phyloP scores from a whole-genome alignment of 2,329 filamentous ascomycete genomes.

The Purpureocillium lavendulum region DNA sequence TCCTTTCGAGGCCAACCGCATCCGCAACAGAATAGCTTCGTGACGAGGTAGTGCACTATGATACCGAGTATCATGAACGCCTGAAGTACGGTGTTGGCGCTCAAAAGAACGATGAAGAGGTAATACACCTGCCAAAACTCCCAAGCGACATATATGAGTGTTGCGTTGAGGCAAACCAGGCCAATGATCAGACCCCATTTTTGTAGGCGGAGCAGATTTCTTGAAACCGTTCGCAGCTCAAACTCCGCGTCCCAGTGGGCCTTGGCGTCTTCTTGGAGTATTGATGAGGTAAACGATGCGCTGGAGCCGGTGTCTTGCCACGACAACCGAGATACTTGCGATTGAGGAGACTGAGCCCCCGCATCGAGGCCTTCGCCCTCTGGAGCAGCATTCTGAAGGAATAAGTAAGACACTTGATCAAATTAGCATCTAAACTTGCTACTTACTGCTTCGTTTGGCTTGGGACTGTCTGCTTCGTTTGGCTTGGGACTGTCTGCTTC shows the following conservation, averaged over 20 bases:
- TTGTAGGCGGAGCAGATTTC: conserved; percentile 25
- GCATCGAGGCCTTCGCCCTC: conserved; percentile 6
- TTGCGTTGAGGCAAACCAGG: conserved; percentile 22
- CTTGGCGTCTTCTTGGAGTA: conserved; percentile 29
- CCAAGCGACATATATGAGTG: conserved; percentile 26
- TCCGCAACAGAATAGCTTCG: conserved; percentile 20
- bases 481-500: too few species aligned
- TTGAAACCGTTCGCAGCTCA: conserved; percentile 29
- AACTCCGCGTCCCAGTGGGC: conserved; percentile 29
- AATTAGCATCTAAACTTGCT: too few species aligned
- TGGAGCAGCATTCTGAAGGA: too few species aligned
- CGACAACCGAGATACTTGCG: conserved; percentile 19
- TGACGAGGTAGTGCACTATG: conserved; percentile 20
- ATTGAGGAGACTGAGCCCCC: conserved; percentile 21
- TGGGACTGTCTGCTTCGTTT: too few species aligned
- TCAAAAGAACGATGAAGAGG: conserved; percentile 35
- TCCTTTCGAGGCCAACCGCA: conserved; percentile 21
- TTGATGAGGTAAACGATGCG: conserved; percentile 25
- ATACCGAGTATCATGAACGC: conserved; percentile 32
- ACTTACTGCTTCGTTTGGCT: too few species aligned
- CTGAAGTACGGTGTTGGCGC: conserved; percentile 35
- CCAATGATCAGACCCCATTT: conserved; percentile 30
- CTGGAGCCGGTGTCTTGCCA: conserved; percentile 24
- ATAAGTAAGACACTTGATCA: too few species aligned
- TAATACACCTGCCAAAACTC: conserved; percentile 31